Base-by-base conservation (phyloP, 2,329 filamentous ascomycete species). In the Aspergillus novofumigatus region DNA sequence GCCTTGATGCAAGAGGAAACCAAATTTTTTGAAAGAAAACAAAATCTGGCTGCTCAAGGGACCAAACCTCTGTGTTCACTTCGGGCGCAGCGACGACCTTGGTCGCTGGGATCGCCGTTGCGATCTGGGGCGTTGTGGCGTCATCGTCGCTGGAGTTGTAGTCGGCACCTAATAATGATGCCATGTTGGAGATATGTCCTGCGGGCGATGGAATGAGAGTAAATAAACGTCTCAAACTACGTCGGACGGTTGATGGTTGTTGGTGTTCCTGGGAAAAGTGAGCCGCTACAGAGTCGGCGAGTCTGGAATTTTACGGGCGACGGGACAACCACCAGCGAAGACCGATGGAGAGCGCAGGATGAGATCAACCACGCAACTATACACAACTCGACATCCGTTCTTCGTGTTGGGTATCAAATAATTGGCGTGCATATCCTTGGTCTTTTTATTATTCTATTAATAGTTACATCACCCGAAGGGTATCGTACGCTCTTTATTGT, bases 21-120 rank as follows among this genome's bases (percentile, higher is more conserved):
- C n/a, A 32, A n/a, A 45, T 28, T 42, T 10, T 17, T n/a, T 29
- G 14, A 48, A 28, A 26, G 32, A 52, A 21, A 25, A 44, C 26
- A 20, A 29, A 52, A 52, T 35, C 50, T 38, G 38, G 35, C 52
- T 50, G 38, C 42, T 59, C 53, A 58, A 68, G 69, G 69, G 75
- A 81, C 79, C 79, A 80, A 81, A 82, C 80, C 78, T 82, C 80
- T 78, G 79, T 74, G 63, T 79, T 79, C 62, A 82, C 80, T 66
- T 82, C 79, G 62, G 80, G 80, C 54, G 80, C 80, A 32, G 79
- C 78, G 58, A 79, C 70, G 52, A 82, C 65, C 54, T 69, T 68
- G 49, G 72, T 71, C 51, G 74, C 68, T 54, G 70, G 62, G 35
- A 72, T 65, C 44, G 65, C 65, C 38, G 65, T 54, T 26, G 61